Conservation (phyloP, 1,139 yeast species). For the Saccharomyces hybrid region DNA sequence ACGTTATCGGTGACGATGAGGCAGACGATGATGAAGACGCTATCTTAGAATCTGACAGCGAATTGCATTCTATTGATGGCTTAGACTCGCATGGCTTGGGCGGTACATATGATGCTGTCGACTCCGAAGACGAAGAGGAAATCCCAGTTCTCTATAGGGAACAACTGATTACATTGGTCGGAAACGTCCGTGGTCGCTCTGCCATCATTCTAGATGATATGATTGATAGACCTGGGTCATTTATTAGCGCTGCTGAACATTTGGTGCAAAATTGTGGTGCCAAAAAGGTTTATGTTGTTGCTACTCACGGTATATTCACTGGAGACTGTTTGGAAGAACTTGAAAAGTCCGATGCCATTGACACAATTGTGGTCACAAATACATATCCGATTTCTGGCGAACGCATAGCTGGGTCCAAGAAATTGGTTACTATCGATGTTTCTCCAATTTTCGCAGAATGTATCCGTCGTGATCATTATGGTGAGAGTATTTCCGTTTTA, state of each 20-base stretch:
- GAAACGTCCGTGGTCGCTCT: constrained; percentile 84
- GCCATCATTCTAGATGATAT: constrained; percentile 94
- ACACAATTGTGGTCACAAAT: constrained; percentile 84
- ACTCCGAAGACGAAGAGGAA: constrained; percentile 78
- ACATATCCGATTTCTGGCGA: constrained; percentile 80
- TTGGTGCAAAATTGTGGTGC: constrained; percentile 94
- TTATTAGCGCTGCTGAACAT: constrained; percentile 97
- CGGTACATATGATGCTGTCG: constrained; percentile 74
- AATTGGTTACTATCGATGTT: constrained; percentile 83
- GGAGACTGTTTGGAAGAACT: constrained; percentile 78
- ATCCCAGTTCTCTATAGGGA: constrained; percentile 62
- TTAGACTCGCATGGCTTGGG: constrained; percentile 52
- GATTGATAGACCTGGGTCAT: constrained; percentile 91
- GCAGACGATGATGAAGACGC: constrained; percentile 54
- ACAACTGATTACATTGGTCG: constrained; percentile 89
- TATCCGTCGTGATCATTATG: constrained; percentile 96
- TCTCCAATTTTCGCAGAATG: constrained; percentile 96
- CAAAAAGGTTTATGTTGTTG: constrained; percentile 78
- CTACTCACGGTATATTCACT: constrained; percentile 92
- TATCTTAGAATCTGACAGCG: constrained; percentile 32
- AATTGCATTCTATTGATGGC: constrained; percentile 25
- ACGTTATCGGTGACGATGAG: constrained; percentile 92
- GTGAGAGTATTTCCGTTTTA: constrained; percentile 87
- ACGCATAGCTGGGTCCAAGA: constrained; percentile 47
- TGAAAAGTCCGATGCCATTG: constrained; percentile 73